phyloP scores from a whole-genome alignment of 441 rosid genomes.

The Euphorbia corollata region DNA sequence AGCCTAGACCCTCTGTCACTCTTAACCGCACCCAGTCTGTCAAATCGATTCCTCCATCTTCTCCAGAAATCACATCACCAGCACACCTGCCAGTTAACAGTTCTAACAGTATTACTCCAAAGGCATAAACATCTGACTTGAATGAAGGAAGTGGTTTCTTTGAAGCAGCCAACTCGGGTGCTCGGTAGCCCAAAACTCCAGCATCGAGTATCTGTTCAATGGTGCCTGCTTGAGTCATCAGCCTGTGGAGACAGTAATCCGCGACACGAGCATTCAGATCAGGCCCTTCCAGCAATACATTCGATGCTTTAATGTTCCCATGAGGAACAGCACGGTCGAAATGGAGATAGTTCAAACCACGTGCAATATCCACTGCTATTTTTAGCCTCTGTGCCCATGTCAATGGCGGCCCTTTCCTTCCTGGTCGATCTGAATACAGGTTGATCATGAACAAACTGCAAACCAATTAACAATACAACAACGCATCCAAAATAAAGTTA shows the following conservation, averaged over 20 bases:
- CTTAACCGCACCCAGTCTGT: constrained; percentile 78
- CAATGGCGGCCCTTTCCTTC: constrained; percentile 75
- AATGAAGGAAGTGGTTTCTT: constrained; percentile 92
- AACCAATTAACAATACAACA: too few species aligned
- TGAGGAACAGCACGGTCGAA: constrained; percentile 93
- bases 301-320: constrained; percentile 86
- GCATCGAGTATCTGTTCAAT: constrained; percentile 87
- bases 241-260: constrained; percentile 90
- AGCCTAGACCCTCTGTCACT: constrained; percentile 62
- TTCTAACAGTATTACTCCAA: constrained; percentile 74
- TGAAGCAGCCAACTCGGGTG: constrained; percentile 83
- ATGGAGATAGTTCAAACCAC: constrained; percentile 97
- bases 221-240: constrained; percentile 95
- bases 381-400: constrained; percentile 84
- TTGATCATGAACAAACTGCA: constrained; percentile 16
- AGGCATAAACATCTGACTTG: constrained; percentile 92
- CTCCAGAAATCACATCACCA: constrained; percentile 83
- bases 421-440: constrained; percentile 68
- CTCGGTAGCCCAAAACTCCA: constrained; percentile 88
- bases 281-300: constrained; percentile 70
- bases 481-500: constrained; percentile 10
- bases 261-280: constrained; percentile 90
- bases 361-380: constrained; percentile 85
- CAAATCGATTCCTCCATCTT: constrained; percentile 72
- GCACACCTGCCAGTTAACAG: constrained; percentile 86